These are phyloP conservation scores for California macrophylla DNA, from an alignment of 441 rosid genomes.

Conservation along the genomic window DNA sequence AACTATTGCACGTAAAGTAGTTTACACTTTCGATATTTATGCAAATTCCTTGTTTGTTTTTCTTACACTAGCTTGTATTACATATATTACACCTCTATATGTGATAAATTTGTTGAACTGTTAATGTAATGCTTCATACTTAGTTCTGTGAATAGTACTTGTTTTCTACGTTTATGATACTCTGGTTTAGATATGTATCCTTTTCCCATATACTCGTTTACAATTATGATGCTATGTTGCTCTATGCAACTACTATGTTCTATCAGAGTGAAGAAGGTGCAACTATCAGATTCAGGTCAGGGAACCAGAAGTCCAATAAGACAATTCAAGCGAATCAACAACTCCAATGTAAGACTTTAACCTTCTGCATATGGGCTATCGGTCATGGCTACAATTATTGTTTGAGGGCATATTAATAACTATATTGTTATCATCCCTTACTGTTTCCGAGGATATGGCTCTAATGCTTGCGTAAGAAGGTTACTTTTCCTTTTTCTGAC, in stretches of 20 bases:
- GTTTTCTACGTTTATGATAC: neutral
- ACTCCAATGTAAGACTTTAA: slow-evolving; percentile 38
- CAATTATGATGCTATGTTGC: slow-evolving; percentile 5
- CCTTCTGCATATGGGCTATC: slow-evolving; percentile 9
- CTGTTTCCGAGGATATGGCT: neutral
- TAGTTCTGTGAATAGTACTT: neutral
- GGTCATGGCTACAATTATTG: neutral
- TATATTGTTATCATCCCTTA: neutral
- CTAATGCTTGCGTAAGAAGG: neutral
- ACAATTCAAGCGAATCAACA: slow-evolving; percentile 44
- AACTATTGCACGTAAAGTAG: neutral
- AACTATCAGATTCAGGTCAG: slow-evolving; percentile 69
- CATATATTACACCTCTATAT: neutral
- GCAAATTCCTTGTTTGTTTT: neutral
- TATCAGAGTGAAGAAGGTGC: slow-evolving; percentile 83
- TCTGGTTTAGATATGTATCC: neutral
- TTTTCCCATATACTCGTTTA: neutral
- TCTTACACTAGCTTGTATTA: neutral
- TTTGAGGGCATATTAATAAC: neutral
- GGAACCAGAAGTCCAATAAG: slow-evolving; percentile 69
- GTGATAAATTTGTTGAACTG: neutral
- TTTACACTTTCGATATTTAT: neutral
- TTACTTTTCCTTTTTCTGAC: neutral
- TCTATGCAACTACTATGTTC: slow-evolving; percentile 9
- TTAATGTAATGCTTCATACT: neutral